phyloP scores from a whole-genome alignment of 768 basidiomycete genomes.

The Hebeloma cylindrosporum region DNA sequence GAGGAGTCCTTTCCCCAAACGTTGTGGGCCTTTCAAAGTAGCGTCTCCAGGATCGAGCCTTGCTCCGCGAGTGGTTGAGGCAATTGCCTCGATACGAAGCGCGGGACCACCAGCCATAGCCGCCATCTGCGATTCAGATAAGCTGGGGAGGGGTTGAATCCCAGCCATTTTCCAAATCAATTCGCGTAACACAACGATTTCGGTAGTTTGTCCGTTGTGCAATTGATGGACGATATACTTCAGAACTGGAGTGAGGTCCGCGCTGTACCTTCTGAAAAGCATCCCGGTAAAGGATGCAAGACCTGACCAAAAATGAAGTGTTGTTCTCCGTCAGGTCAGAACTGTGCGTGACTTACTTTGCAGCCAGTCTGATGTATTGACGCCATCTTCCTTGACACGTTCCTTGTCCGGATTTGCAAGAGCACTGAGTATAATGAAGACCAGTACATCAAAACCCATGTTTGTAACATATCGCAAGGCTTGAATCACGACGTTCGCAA shows the following conservation, averaged over 20 bases:
- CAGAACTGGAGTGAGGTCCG: conserved; percentile 80
- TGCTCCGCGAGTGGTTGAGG: conserved; percentile 76
- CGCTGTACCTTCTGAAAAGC: conserved; percentile 83
- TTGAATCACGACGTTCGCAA: conserved; percentile 87
- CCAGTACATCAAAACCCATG: conserved; percentile 92
- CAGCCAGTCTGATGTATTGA: conserved; percentile 88
- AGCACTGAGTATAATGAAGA: conserved; percentile 84
- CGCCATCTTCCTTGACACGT: conserved; percentile 88
- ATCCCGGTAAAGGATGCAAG: conserved; percentile 92
- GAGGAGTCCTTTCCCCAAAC: conserved; percentile 63
- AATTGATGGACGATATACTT: conserved; percentile 93
- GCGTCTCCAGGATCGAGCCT: conserved; percentile 66
- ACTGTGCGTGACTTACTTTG: conserved; percentile 63
- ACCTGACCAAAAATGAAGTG: conserved; percentile 44
- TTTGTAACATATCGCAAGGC: conserved; percentile 85
- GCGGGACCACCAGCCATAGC: conserved; percentile 91
- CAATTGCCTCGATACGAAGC: conserved; percentile 84
- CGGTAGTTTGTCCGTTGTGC: conserved; percentile 76
- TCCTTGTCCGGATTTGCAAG: conserved; percentile 80
- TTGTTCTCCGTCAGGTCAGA: conserved; percentile 15
- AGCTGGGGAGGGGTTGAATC: conserved; percentile 85
- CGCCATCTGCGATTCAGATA: conserved; percentile 84
- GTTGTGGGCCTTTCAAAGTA: conserved; percentile 60
- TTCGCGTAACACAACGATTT: conserved; percentile 90
- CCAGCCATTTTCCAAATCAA: conserved; percentile 95